Conservation (phyloP, 1,139 yeast genomes). For the Arxiozyma bovina region DNA sequence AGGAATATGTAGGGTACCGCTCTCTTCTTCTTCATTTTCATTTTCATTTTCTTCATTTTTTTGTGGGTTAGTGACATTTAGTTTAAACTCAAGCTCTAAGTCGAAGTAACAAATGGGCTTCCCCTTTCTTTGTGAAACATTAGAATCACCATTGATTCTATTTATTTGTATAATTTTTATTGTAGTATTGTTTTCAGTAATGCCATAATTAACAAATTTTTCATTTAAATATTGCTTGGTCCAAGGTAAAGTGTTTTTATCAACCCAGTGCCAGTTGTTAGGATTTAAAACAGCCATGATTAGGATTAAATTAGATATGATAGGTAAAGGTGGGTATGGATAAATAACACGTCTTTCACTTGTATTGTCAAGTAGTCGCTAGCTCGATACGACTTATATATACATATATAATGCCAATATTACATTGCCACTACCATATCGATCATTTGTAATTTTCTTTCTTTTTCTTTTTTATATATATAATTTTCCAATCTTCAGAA, state of each 20-base stretch:
- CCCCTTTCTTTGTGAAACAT: conserved; percentile 75
- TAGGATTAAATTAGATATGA: neutral
- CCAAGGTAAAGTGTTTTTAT: conserved; percentile 73
- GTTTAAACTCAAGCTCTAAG: conserved; percentile 43
- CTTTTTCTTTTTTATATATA: too few species aligned
- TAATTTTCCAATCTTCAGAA: too few species aligned
- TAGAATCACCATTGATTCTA: conserved; percentile 62
- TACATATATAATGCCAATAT: too few species aligned
- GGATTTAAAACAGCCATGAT: conserved; percentile 73
- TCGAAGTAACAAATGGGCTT: conserved; percentile 69
- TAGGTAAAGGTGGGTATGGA: neutral
- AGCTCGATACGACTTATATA: too few species aligned
- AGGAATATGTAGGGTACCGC: conserved; percentile 42
- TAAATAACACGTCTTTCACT: too few species aligned
- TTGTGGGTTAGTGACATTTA: conserved; percentile 33
- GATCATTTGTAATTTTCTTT: too few species aligned
- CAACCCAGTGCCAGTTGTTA: conserved; percentile 87
- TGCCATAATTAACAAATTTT: conserved; percentile 35
- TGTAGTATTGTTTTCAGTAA: conserved; percentile 26
- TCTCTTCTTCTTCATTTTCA: conserved; percentile 17
- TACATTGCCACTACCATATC: too few species aligned
- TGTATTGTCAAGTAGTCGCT: too few species aligned
- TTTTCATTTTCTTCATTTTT: conserved; percentile 7
- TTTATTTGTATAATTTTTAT: conserved; percentile 35
- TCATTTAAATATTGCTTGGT: conserved; percentile 49